phyloP scores from a whole-genome alignment of 2,329 filamentous ascomycete genomes.

The Ophiostoma perfectum region DNA sequence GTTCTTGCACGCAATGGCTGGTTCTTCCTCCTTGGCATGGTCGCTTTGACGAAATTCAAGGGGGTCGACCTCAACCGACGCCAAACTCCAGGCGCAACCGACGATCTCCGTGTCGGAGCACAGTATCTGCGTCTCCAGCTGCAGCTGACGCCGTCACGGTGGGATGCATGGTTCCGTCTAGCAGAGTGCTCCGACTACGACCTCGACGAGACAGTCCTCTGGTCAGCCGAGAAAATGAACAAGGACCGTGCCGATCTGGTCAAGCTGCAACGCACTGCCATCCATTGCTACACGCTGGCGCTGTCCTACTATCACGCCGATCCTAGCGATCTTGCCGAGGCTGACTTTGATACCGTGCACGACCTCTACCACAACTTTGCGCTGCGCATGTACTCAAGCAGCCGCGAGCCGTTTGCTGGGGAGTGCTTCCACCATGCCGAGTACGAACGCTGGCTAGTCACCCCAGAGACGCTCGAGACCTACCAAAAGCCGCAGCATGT shows the following conservation, averaged over 20 bases:
- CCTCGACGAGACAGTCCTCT: slow-evolving; percentile 78
- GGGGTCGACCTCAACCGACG: slow-evolving; percentile 65
- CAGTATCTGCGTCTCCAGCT: slow-evolving; percentile 76
- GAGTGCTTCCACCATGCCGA: slow-evolving; percentile 55
- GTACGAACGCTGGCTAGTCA: slow-evolving; percentile 53
- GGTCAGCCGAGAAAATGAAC: slow-evolving; percentile 88
- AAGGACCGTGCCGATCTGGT: slow-evolving; percentile 70
- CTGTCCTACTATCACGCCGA: slow-evolving; percentile 51
- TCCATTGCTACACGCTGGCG: slow-evolving; percentile 69
- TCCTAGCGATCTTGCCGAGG: slow-evolving; percentile 33
- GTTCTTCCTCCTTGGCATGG: slow-evolving; percentile 88
- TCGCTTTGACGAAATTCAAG: slow-evolving; percentile 79
- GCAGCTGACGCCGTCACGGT: slow-evolving; percentile 73
- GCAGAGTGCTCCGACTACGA: slow-evolving; percentile 85
- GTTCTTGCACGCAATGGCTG: slow-evolving; percentile 75
- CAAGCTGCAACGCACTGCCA: slow-evolving; percentile 69
- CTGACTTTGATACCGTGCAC: slow-evolving; percentile 50
- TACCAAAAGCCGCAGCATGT: slow-evolving; percentile 49
- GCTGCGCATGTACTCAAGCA: slow-evolving; percentile 58
- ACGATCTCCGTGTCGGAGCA: slow-evolving; percentile 76
- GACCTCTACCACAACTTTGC: slow-evolving; percentile 57
- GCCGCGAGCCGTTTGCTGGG: slow-evolving; percentile 58
- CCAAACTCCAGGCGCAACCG: slow-evolving; percentile 70
- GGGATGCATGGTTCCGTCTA: slow-evolving; percentile 87
- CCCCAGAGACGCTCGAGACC: slow-evolving; percentile 45